Conservation (phyloP, 805 yeast genomes). For the Ogataea glucozyma region DNA sequence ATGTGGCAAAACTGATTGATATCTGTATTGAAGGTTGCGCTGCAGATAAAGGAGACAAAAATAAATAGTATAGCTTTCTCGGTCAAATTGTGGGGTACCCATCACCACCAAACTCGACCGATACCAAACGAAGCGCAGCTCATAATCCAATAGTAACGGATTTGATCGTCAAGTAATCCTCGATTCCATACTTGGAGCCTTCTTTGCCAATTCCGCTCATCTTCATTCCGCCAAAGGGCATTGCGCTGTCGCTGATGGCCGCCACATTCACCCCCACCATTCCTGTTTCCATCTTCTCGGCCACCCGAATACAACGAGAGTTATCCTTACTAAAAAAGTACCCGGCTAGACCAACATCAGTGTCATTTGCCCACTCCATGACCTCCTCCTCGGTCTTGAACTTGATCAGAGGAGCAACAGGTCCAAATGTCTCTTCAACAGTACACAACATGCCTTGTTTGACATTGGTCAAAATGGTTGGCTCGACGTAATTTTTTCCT, state of each 20-base stretch:
- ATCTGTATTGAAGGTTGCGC: too few relatives aligned
- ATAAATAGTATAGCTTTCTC: too few relatives aligned
- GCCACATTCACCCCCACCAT: conserved; percentile 86
- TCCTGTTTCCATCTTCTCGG: conserved; percentile 71
- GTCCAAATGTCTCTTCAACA: conserved; percentile 81
- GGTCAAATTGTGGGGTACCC: neutral
- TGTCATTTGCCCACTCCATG: conserved; percentile 58
- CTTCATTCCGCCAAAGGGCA: conserved; percentile 78
- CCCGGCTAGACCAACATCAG: conserved; percentile 75
- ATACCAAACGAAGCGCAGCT: conserved; percentile 10
- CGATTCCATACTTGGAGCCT: conserved; percentile 74
- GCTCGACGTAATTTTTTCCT: conserved; percentile 65
- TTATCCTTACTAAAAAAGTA: conserved; percentile 65
- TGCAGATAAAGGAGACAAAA: too few relatives aligned
- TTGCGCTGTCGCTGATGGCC: conserved; percentile 62
- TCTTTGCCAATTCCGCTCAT: conserved; percentile 82
- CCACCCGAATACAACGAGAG: conserved; percentile 54
- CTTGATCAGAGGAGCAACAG: conserved; percentile 68
- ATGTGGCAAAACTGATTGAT: too few relatives aligned
- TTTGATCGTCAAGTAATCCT: conserved; percentile 69
- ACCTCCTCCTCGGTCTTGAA: conserved; percentile 68
- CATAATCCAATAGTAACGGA: conserved; percentile 55
- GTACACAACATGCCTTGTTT: conserved; percentile 56
- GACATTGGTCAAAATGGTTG: conserved; percentile 66
- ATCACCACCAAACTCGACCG: too few relatives aligned